These are phyloP conservation scores for Porcisia deanei DNA, from an alignment of 208 protist species.

Conservation along the genomic window DNA sequence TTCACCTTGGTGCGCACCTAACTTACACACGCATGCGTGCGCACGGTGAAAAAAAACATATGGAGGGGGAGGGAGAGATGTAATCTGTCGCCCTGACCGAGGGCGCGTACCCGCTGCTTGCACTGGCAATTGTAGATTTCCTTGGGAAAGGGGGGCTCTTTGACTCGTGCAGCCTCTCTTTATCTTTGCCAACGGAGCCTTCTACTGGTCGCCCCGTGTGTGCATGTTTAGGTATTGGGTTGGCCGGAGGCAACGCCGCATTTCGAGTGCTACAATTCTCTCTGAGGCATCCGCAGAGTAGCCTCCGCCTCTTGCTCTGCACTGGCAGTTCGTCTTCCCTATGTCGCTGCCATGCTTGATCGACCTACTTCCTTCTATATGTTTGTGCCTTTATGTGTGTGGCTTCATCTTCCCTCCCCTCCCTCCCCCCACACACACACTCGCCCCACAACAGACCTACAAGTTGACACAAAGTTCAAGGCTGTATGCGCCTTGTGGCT, in stretches of 20 bases:
- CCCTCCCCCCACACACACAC: not conserved
- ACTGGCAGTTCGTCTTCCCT: not conserved
- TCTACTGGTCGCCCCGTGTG: not conserved
- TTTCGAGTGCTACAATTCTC: not conserved
- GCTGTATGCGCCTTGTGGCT: no score
- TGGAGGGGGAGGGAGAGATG: no score
- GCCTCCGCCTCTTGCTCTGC: not conserved
- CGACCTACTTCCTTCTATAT: not conserved
- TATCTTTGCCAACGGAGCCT: not conserved
- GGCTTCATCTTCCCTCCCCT: not conserved
- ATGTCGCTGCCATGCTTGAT: not conserved
- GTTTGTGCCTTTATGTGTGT: not conserved
- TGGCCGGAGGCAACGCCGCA: not conserved
- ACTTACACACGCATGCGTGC: not conserved
- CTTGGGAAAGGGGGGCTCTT: not conserved
- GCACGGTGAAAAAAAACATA: no score
- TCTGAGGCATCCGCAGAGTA: not conserved
- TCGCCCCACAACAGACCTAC: not conserved
- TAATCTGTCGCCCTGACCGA: not conserved
- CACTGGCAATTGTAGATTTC: not conserved
- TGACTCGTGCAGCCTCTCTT: not conserved
- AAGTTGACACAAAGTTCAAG: not conserved
- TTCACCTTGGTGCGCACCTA: not conserved
- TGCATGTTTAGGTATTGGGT: not conserved
- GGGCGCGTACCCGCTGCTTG: not conserved